Base-by-base conservation (phyloP, 371 early-diverging fungal species). In the Parasitella parasitica region DNA sequence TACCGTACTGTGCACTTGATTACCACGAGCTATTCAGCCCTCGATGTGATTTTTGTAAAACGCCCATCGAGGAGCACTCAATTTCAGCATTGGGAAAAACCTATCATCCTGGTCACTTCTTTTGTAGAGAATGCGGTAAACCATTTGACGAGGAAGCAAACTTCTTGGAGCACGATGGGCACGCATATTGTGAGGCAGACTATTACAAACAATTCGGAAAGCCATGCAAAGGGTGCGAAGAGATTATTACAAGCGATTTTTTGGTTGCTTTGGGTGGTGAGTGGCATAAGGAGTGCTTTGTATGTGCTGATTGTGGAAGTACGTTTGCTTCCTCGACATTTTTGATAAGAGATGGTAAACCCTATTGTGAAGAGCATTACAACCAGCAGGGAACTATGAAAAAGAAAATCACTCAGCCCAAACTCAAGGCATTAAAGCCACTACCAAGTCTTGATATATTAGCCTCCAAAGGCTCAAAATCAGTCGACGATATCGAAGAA, bases 211-310 rank as follows among this genome's bases (percentile, higher is more conserved):
- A 84, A 56, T 92, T 90, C 81, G 89, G 83, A 28, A 68, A 75
- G 26, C 75, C 75, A 46, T 92, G 92, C 55, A 75, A 71, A 35
- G 82, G 81, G 8, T 92, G 91, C 55, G 77, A 72, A n/a, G 79
- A 83, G 41, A 77, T 73, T 4, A 82, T 90, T 39, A 75, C 80
- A 9, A 87, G 80, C 0, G 87, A 85, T 38, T 81, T 81, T 63
- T 57, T 89, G 28, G 75, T 64, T 32, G 91, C 91, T 0, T 61
- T 89, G 35, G 85, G 78, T 24, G 76, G 78, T 37, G 80, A 79
- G 28, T 92, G 89, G 86, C 92, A 92, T 60, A 77, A 82, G 39
- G 78, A 82, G 26, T 92, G 92, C 69, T 91, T 92, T 69, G 82
- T 76, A 3, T 92, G 92, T 71, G 69, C 77, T 32, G 84, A 81